Evolutionary conservation across 352 stramenopile species (phyloP).

Genomic region (Blastocystis sp.): DNA sequence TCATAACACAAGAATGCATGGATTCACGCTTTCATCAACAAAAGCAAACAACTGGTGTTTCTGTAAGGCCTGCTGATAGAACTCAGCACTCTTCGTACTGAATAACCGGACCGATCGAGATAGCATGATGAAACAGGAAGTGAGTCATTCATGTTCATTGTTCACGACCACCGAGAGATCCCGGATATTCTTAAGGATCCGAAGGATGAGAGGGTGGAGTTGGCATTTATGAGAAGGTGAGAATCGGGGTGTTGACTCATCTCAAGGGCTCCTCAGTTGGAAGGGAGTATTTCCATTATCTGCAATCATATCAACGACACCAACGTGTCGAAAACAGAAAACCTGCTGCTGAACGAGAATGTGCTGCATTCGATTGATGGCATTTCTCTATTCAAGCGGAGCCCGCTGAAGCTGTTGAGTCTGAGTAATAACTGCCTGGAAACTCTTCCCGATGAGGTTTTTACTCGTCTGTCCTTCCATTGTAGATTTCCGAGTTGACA

Average conservation of each 20-base stretch:
- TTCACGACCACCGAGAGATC: conserved; percentile 51
- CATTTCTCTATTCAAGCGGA: neutral
- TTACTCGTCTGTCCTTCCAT: too few relatives aligned
- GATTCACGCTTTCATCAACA: conserved; percentile 20
- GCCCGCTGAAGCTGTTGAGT: conserved; percentile 1
- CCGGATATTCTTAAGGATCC: conserved; percentile 47
- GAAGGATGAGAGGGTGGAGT: conserved; percentile 25
- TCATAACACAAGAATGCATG: neutral
- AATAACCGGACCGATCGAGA: neutral
- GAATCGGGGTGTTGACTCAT: neutral
- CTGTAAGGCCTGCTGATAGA: neutral
- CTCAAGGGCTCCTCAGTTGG: conserved; percentile 32
- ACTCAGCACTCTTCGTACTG: conserved; percentile 4
- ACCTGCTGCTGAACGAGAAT: conserved; percentile 37
- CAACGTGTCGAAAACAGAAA: conserved; percentile 43
- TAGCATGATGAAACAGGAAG: conserved; percentile 18
- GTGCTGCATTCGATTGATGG: conserved; percentile 43
- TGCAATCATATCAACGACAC: neutral
- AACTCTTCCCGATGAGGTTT: conserved; percentile 28
- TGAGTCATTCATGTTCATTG: conserved; percentile 20
- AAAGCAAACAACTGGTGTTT: conserved; percentile 48
- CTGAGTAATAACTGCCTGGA: conserved; percentile 37
- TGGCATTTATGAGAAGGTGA: conserved; percentile 45
- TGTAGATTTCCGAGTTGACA: neutral
- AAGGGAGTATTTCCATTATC: conserved; percentile 35